phyloP scores from a whole-genome alignment of 2,329 filamentous ascomycete species.

The Venturiaceae sp. region DNA sequence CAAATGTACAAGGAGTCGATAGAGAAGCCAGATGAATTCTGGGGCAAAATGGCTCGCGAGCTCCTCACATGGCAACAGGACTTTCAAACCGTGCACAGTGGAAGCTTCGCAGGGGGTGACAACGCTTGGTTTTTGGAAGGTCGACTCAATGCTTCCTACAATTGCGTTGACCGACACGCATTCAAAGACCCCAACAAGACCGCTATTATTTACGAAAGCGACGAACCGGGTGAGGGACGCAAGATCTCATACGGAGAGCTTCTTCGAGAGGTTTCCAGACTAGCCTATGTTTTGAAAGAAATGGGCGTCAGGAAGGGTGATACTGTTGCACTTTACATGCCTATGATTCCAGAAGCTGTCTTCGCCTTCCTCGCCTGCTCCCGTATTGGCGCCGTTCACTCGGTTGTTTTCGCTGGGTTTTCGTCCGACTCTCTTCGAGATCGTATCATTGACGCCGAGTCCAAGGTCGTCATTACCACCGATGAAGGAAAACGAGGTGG shows the following conservation, averaged over 20 bases:
- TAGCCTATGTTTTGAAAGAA: slow-evolving; percentile 80
- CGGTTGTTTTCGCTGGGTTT: slow-evolving; percentile 96
- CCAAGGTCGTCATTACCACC: slow-evolving; percentile 90
- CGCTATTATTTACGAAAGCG: slow-evolving; percentile 97
- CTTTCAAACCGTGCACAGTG: slow-evolving; percentile 79
- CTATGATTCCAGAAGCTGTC: slow-evolving; percentile 96
- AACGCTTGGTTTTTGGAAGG: slow-evolving; percentile 93
- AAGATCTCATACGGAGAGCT: slow-evolving; percentile 90
- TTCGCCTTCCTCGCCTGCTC: slow-evolving; percentile 84
- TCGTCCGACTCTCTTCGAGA: slow-evolving; percentile 93
- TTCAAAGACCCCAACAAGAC: slow-evolving; percentile 86
- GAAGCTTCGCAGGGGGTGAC: slow-evolving; percentile 70
- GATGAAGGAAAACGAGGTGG: slow-evolving; percentile 98
- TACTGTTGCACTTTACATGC: slow-evolving; percentile 92
- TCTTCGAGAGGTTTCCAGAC: slow-evolving; percentile 78
- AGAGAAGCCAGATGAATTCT: slow-evolving; percentile 79
- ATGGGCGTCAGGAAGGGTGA: slow-evolving; percentile 97
- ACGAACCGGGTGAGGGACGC: slow-evolving; percentile 79
- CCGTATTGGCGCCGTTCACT: slow-evolving; percentile 92
- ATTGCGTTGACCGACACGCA: slow-evolving; percentile 95
- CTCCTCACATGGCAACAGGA: slow-evolving; percentile 84
- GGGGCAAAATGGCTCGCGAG: slow-evolving; percentile 76
- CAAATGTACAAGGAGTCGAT: slow-evolving; percentile 74
- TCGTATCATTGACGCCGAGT: slow-evolving; percentile 82
- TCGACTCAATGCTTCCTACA: slow-evolving; percentile 89